phyloP scores from a whole-genome alignment of 805 yeast genomes.

The Candida dajiaensis region DNA sequence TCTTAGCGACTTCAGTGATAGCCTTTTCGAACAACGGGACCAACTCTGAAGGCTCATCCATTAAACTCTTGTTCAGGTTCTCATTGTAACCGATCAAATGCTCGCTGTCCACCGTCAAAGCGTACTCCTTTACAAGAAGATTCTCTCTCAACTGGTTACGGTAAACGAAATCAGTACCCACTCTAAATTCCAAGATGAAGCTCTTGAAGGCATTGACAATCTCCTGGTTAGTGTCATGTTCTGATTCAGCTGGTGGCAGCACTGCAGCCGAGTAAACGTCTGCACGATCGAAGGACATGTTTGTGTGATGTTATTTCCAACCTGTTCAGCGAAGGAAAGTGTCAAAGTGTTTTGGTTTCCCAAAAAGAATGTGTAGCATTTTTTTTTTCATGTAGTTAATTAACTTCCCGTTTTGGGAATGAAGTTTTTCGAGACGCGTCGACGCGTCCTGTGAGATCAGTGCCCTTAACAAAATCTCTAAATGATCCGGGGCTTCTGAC shows the following conservation, averaged over 20 bases:
- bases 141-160: conserved; percentile 89
- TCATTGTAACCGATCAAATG: conserved; percentile 87
- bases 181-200: conserved; percentile 80
- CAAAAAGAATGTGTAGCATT: neutral
- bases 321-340: neutral
- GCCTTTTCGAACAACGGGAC: conserved; percentile 82
- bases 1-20: conserved; percentile 77
- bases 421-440: neutral
- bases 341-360: neutral
- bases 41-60: conserved; percentile 84
- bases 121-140: conserved; percentile 68
- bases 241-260: conserved; percentile 73
- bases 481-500: neutral
- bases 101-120: conserved; percentile 68
- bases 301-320: neutral
- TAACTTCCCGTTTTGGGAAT: conserved; percentile 4
- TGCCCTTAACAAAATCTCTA: too few relatives aligned
- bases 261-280: conserved; percentile 75
- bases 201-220: conserved; percentile 70
- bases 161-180: conserved; percentile 77
- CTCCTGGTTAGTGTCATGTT: conserved; percentile 61
- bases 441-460: neutral
- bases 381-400: conserved; percentile 9
- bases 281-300: conserved; percentile 31
- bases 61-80: conserved; percentile 74